Evolutionary conservation across 2,329 filamentous ascomycete genomes (phyloP), one percentile per base, ranked within the genome.

Genomic region (Penicillium sp.): DNA sequence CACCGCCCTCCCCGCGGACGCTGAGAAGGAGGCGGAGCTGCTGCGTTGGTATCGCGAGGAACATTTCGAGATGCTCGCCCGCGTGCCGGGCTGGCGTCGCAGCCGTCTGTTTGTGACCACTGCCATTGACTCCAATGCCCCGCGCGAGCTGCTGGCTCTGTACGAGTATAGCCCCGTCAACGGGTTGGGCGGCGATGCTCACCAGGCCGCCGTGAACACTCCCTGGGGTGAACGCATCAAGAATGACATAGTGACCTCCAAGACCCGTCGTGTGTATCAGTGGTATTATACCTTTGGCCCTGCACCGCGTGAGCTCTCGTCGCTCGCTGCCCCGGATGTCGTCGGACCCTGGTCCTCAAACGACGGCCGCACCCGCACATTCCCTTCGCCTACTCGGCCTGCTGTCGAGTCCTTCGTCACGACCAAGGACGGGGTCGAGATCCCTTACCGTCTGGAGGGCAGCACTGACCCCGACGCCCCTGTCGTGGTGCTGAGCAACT

Each of bases 201-300:
- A 82, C 63, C 70, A 79, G 56, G 79, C 81, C 0, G 75, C 83
- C 1, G 79, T 74, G 51, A 69, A 73, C 8, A 88, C 85, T 1
- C 70, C 77, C 1, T 81, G 83, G 77, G 69, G 74, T 11, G 70
- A 73, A 2, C 73, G 80, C 34, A 71, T 88, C 23, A 77, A 78
- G 53, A 63, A 67, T 14, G 77, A 80, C 21, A 74, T 80, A 10
- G 76, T 87, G 8, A 75, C 72, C 15, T 64, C 70, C 32, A 79
- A 78, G 54, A 72, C 67, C 8, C 73, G 80, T 30, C 75, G 84
- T 13, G 73, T 74, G 0, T 93, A 87, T 65, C 72, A 78, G 21
- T 78, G 90, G 47, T 86, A 87, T 63, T 90, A 93, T 63, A 81
- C 84, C 8, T 94, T 94, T 57, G 86, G 87, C 0, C 77, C 84